phyloP scores from a whole-genome alignment of 805 yeast species.

The Kodamaea jinghongensis region DNA sequence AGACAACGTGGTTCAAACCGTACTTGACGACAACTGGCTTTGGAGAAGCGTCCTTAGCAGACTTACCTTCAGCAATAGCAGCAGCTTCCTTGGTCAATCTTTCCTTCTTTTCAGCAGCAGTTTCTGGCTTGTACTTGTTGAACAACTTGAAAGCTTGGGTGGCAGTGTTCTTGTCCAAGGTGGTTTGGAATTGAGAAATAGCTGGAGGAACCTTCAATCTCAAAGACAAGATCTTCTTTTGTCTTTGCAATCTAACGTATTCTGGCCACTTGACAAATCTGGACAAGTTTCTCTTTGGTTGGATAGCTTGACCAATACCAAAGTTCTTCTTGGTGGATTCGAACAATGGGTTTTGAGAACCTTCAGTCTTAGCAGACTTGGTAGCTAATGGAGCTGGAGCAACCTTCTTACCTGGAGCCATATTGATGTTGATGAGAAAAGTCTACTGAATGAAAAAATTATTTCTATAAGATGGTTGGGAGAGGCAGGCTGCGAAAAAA shows the following conservation, averaged over 20 bases:
- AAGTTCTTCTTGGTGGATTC: slow-evolving; percentile 89
- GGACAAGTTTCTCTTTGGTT: slow-evolving; percentile 93
- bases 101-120: slow-evolving; percentile 96
- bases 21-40: slow-evolving; percentile 96
- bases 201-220: slow-evolving; percentile 99
- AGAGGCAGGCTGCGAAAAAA: not conserved
- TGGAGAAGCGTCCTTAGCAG: slow-evolving; percentile 93
- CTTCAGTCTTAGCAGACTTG: slow-evolving; percentile 42
- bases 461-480: not conserved
- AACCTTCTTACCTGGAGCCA: slow-evolving; percentile 69
- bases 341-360: slow-evolving; percentile 75
- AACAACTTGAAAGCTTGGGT: slow-evolving; percentile 94
- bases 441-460: not conserved
- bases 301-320: slow-evolving; percentile 95
- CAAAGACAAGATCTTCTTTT: slow-evolving; percentile 90
- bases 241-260: slow-evolving; percentile 97
- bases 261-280: slow-evolving; percentile 99
- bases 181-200: slow-evolving; percentile 92
- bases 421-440: slow-evolving; percentile 16
- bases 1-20: slow-evolving; percentile 99
- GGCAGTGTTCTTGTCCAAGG: slow-evolving; percentile 98
- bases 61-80: slow-evolving; percentile 97
- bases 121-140: slow-evolving; percentile 99
- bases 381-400: slow-evolving; percentile 98
- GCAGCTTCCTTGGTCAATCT: slow-evolving; percentile 99